Percentiles rank a stretch among this genome's conserved stretches.
Evolutionary conservation across 2,329 filamentous ascomycete species (phyloP).

Genomic region (Trichoderma lentiforme): DNA sequence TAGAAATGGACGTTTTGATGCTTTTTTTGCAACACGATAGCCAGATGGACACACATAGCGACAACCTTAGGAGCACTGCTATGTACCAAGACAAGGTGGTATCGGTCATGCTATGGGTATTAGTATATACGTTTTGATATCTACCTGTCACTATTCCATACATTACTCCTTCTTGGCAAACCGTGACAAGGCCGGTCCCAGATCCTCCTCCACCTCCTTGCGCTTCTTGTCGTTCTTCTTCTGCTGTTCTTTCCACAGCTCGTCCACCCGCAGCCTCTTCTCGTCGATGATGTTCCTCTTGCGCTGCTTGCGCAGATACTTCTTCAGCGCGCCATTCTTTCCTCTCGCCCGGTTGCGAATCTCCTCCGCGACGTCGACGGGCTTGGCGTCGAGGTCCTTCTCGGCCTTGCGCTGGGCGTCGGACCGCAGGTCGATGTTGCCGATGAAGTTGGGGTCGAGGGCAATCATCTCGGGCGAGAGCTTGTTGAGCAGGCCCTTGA

Average conservation of each 20-base stretch:
- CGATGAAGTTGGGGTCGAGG: conserved; percentile 87
- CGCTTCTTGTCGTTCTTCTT: conserved; percentile 62
- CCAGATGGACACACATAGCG: not conserved
- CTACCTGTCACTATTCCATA: not conserved
- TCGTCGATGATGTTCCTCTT: conserved; percentile 95
- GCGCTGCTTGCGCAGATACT: conserved; percentile 87
- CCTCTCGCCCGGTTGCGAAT: conserved; percentile 77
- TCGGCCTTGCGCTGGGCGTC: conserved; percentile 74
- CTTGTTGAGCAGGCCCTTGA: conserved; percentile 88
- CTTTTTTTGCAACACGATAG: not conserved
- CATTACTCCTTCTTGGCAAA: conserved; percentile 70
- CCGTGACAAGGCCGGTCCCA: conserved; percentile 81
- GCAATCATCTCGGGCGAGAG: conserved; percentile 96
- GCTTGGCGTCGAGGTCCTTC: conserved; percentile 72
- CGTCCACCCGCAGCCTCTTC: conserved; percentile 81
- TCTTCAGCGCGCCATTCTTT: conserved; percentile 83
- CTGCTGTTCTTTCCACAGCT: conserved; percentile 71
- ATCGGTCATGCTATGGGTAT: conserved; percentile 21
- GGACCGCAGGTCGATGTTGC: conserved; percentile 77
- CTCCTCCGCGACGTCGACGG: conserved; percentile 55
- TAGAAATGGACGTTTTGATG: not conserved
- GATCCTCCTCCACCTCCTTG: conserved; percentile 63
- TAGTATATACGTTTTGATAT: conserved; percentile 16
- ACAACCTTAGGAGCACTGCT: not conserved
- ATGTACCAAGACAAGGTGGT: not conserved